phyloP scores from a whole-genome alignment of 1,139 yeast genomes.

The Taiozyma sp. region DNA sequence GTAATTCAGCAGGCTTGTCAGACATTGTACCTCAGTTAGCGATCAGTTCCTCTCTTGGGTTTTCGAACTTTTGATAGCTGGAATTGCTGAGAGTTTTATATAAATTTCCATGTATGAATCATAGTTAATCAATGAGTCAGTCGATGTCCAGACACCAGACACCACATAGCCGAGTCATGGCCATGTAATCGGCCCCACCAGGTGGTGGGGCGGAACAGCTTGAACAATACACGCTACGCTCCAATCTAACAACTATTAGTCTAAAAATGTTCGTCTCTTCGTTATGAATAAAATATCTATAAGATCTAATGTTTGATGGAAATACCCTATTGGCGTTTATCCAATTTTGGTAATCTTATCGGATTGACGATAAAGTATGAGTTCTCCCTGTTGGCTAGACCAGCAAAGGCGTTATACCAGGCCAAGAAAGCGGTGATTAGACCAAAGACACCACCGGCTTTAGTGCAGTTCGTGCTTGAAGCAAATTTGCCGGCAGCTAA shows the following conservation, averaged over 20 bases:
- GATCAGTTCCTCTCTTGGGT: too few relatives aligned
- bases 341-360: conserved; percentile 18
- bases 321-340: not conserved
- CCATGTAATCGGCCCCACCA: too few relatives aligned
- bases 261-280: not conserved
- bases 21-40: conserved; percentile 22
- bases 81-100: not conserved
- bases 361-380: conserved; percentile 47
- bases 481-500: conserved; percentile 47
- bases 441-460: conserved; percentile 82
- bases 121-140: not conserved
- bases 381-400: conserved; percentile 71
- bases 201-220: too few relatives aligned
- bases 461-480: conserved; percentile 31
- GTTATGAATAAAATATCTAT: not conserved
- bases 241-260: too few relatives aligned
- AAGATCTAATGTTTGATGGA: too few relatives aligned
- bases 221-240: too few relatives aligned
- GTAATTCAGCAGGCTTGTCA: conserved; percentile 46
- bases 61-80: not conserved
- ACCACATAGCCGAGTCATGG: too few relatives aligned
- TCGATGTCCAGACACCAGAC: too few relatives aligned
- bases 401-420: conserved; percentile 92
- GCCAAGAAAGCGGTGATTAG: conserved; percentile 75
- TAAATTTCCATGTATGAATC: not conserved